phyloP scores from a whole-genome alignment of 2,329 filamentous ascomycete species.

The Ascochyta koolunga region DNA sequence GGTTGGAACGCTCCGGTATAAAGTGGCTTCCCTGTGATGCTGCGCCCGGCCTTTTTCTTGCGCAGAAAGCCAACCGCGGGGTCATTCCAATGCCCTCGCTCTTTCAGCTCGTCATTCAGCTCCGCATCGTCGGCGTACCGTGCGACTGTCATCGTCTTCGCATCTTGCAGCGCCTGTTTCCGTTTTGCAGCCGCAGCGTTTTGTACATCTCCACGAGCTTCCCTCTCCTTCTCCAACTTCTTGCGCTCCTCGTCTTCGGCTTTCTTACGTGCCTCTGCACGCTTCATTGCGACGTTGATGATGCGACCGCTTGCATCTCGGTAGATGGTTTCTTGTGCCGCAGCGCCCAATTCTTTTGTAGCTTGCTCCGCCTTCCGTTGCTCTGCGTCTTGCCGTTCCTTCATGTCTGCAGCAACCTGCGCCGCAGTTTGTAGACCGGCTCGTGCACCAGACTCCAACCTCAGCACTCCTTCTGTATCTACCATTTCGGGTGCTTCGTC shows the following conservation, averaged over 20 bases:
- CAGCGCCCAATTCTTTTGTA: slow-evolving; percentile 49
- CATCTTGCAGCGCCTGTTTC: slow-evolving; percentile 75
- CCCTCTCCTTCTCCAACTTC: slow-evolving; percentile 70
- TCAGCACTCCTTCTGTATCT: slow-evolving; percentile 49
- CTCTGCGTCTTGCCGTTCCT: slow-evolving; percentile 71
- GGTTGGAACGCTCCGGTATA: slow-evolving; percentile 83
- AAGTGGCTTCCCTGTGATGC: slow-evolving; percentile 63
- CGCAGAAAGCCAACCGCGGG: slow-evolving; percentile 82
- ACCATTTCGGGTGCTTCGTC: slow-evolving; percentile 49
- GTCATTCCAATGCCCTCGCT: slow-evolving; percentile 85
- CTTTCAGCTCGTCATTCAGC: slow-evolving; percentile 83
- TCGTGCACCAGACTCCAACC: slow-evolving; percentile 86
- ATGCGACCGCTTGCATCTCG: slow-evolving; percentile 93
- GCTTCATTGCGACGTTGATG: slow-evolving; percentile 89
- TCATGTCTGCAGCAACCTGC: slow-evolving; percentile 65
- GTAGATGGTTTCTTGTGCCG: slow-evolving; percentile 77
- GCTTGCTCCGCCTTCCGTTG: slow-evolving; percentile 53
- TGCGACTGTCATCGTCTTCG: slow-evolving; percentile 80
- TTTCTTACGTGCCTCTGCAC: slow-evolving; percentile 82
- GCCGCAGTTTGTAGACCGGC: slow-evolving; percentile 86
- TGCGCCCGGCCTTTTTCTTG: slow-evolving; percentile 56
- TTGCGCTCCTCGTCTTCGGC: slow-evolving; percentile 72
- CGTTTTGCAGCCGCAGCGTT: slow-evolving; percentile 68
- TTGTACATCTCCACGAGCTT: slow-evolving; percentile 86
- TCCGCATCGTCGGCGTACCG: slow-evolving; percentile 82